Evolutionary conservation across 129 eudicot species (phyloP).

Genomic region (Lactuca sativa): DNA sequence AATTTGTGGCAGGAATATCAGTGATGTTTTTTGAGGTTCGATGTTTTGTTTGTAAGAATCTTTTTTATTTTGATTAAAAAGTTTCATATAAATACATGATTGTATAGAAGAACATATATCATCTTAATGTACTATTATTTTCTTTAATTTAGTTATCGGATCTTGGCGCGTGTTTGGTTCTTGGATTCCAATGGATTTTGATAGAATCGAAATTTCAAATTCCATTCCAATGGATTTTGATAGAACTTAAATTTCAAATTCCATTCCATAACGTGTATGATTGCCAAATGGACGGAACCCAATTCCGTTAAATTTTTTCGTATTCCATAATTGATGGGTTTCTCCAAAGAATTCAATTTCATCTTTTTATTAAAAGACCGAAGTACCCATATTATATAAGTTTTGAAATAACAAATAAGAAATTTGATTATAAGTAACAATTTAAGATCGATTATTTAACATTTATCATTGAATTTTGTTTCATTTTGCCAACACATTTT

Average conservation of each 20-base stretch:
- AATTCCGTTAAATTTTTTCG: too few relatives aligned
- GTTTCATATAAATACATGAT: conserved; percentile 4
- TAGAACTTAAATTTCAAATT: too few relatives aligned
- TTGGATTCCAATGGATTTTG: too few relatives aligned
- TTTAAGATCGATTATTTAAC: background rate
- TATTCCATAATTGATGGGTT: background rate
- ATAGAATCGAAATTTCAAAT: too few relatives aligned
- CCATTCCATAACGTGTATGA: too few relatives aligned
- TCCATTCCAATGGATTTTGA: too few relatives aligned
- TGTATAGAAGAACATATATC: conserved; percentile 32
- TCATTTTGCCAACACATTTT: too few relatives aligned
- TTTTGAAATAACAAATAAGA: too few relatives aligned
- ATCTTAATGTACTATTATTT: conserved; percentile 2
- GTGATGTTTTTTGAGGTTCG: conserved; percentile 43
- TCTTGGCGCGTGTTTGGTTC: background rate
- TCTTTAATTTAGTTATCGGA: background rate
- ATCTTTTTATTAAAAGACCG: too few relatives aligned
- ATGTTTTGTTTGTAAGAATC: conserved; percentile 37
- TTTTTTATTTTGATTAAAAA: conserved; percentile 2
- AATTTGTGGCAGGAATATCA: conserved; percentile 36
- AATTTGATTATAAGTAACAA: too few relatives aligned
- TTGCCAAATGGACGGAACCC: too few relatives aligned
- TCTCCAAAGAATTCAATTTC: too few relatives aligned
- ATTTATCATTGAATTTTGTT: background rate
- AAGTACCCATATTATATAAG: background rate